phyloP scores from a whole-genome alignment of 768 basidiomycete species.

The Naganishia vishniacii region DNA sequence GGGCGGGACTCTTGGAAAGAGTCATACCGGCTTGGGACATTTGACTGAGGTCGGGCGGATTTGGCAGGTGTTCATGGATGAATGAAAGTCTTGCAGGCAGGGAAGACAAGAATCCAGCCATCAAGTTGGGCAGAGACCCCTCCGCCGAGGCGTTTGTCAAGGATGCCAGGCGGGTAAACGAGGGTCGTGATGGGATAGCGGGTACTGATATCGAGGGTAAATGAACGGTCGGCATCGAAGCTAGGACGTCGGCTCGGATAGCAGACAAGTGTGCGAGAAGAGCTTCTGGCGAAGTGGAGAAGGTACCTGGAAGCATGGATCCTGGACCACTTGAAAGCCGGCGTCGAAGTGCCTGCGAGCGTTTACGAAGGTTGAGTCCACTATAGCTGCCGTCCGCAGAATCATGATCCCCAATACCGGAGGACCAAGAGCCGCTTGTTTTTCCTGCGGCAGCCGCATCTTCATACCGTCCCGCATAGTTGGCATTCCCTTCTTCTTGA shows the following conservation, averaged over 20 bases:
- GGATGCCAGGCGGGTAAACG: slow-evolving; percentile 25
- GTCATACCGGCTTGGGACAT: slow-evolving; percentile 8
- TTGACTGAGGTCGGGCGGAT: slow-evolving; percentile 9
- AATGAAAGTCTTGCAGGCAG: slow-evolving; percentile 14
- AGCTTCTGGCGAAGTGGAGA: slow-evolving; percentile 23
- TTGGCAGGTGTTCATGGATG: slow-evolving; percentile 15
- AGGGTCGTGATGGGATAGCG: slow-evolving; percentile 9
- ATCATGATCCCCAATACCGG: neutral
- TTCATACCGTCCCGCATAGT: slow-evolving; percentile 9
- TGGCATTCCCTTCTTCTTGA: neutral
- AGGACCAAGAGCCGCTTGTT: neutral
- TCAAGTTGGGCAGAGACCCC: slow-evolving; percentile 24
- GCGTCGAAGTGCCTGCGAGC: slow-evolving; percentile 10
- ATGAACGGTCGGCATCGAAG: slow-evolving; percentile 32
- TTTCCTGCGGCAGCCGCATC: slow-evolving; percentile 19
- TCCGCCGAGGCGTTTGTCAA: slow-evolving; percentile 25
- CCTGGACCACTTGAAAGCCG: slow-evolving; percentile 20
- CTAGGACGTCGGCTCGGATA: slow-evolving; percentile 37
- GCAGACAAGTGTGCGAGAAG: slow-evolving; percentile 36
- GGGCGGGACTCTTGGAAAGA: neutral
- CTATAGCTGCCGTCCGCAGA: neutral
- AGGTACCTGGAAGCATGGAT: slow-evolving; percentile 17
- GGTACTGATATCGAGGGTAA: slow-evolving; percentile 24
- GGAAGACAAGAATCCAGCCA: slow-evolving; percentile 12
- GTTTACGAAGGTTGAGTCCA: slow-evolving; percentile 12